A percentile compares a stretch with the other conserved stretches of the same genome.
Evolutionary conservation across 257 asterid species (phyloP).

Genomic region (Lantana camara): DNA sequence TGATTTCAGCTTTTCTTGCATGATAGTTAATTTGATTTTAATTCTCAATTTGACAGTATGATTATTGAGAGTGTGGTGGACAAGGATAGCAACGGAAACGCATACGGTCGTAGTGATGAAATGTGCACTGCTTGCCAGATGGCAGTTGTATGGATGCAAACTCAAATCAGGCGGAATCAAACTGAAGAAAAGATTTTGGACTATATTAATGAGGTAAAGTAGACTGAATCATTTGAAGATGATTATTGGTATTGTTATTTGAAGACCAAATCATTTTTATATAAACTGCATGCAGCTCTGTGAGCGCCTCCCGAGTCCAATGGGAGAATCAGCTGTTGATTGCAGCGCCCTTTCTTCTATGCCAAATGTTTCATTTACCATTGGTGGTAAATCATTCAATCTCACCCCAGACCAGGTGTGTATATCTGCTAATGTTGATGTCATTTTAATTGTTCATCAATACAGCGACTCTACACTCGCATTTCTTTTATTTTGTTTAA

Average conservation of each 20-base stretch:
- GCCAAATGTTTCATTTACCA: constrained; percentile 68
- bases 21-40: not conserved
- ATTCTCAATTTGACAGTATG: constrained; percentile 44
- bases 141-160: constrained; percentile 96
- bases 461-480: not conserved
- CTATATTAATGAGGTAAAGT: constrained; percentile 66
- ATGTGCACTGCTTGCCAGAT: constrained; percentile 75
- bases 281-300: constrained; percentile 65
- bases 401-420: constrained; percentile 77
- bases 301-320: constrained; percentile 84
- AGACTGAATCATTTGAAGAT: not conserved
- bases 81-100: constrained; percentile 36
- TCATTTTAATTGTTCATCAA: not conserved
- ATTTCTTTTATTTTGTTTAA: not conserved
- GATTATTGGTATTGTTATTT: constrained; percentile 3
- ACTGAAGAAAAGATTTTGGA: constrained; percentile 69
- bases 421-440: not conserved
- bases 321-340: constrained; percentile 84
- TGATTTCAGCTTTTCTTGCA: constrained; percentile 10
- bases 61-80: constrained; percentile 82
- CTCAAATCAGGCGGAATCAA: constrained; percentile 55
- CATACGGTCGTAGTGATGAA: constrained; percentile 43
- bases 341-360: constrained; percentile 59
- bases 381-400: constrained; percentile 64
- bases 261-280: constrained; percentile 22